Conservation (phyloP, 768 basidiomycete genomes). For the Leccinellum albellum region DNA sequence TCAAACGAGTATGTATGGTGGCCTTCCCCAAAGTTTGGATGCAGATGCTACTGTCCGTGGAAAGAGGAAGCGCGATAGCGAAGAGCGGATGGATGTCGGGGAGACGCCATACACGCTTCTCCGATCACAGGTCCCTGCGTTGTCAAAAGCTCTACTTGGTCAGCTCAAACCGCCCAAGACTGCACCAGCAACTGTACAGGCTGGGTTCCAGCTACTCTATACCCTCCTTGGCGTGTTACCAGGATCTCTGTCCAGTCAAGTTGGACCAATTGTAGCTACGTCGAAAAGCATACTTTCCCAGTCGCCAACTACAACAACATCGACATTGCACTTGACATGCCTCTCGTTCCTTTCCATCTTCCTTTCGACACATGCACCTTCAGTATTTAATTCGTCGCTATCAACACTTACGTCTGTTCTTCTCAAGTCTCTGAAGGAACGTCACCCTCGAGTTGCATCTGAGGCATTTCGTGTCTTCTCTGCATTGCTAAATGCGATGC, state of each 20-base stretch:
- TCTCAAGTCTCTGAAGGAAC: slow-evolving; percentile 70
- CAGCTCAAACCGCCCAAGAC: slow-evolving; percentile 85
- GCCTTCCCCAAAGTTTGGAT: slow-evolving; percentile 50
- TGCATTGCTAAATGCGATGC: slow-evolving; percentile 69
- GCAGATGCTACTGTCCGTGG: slow-evolving; percentile 46
- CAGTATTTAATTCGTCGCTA: slow-evolving; percentile 59
- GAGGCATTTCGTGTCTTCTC: slow-evolving; percentile 89
- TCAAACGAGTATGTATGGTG: slow-evolving; percentile 81
- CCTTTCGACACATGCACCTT: slow-evolving; percentile 62
- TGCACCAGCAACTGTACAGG: slow-evolving; percentile 70
- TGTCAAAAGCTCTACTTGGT: slow-evolving; percentile 78
- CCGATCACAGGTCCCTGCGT: slow-evolving; percentile 66
- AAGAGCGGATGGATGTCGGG: slow-evolving; percentile 67
- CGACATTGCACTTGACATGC: slow-evolving; percentile 77
- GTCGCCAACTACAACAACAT: slow-evolving; percentile 69
- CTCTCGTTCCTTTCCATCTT: slow-evolving; percentile 84
- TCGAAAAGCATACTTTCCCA: slow-evolving; percentile 64
- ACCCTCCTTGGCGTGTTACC: slow-evolving; percentile 76
- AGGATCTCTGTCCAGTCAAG: slow-evolving; percentile 74
- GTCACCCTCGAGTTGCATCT: slow-evolving; percentile 83
- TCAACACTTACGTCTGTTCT: slow-evolving; percentile 68
- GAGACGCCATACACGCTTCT: slow-evolving; percentile 73
- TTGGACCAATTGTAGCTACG: slow-evolving; percentile 58
- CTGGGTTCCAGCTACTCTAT: slow-evolving; percentile 78
- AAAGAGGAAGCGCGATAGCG: slow-evolving; percentile 76